A percentile compares a stretch with the other conserved stretches of the same genome.
Conservation (phyloP, 257 asterid species). For the Fraxinus quadrangulata region DNA sequence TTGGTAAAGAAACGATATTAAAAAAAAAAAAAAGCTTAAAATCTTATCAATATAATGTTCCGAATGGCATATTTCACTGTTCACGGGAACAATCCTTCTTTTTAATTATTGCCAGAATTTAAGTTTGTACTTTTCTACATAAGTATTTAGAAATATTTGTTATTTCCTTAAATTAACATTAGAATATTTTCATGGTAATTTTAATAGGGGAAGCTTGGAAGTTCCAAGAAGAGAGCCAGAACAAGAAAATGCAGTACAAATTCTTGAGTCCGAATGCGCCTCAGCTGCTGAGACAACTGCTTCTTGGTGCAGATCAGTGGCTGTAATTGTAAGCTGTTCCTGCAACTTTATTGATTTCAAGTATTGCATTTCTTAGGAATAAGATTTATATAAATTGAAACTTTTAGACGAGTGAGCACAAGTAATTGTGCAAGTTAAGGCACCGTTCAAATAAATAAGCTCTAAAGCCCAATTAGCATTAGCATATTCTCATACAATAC, state of each 20-base stretch:
- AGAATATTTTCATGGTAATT: neutral
- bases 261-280: slow-evolving; percentile 34
- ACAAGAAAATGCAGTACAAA: slow-evolving; percentile 28
- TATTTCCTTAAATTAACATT: neutral
- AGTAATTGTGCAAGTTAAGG: too few species aligned
- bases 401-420: too few species aligned
- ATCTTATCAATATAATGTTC: too few species aligned
- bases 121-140: neutral
- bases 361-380: too few species aligned
- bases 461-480: neutral
- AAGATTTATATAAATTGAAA: too few species aligned
- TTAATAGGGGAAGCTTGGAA: slow-evolving; percentile 46
- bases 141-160: neutral
- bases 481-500: neutral
- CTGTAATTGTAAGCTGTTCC: slow-evolving; percentile 59
- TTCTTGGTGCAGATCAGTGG: slow-evolving; percentile 69
- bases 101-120: neutral
- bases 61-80: neutral
- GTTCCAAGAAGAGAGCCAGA: slow-evolving; percentile 45
- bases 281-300: slow-evolving; percentile 49
- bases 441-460: neutral
- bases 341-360: neutral
- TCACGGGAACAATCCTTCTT: slow-evolving; percentile 5
- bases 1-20: too few species aligned
- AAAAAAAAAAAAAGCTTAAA: too few species aligned